Evolutionary conservation across 352 stramenopile genomes (phyloP), one percentile per base, ranked within the genome.

Genomic region (Phytophthora pseudosyringae): DNA sequence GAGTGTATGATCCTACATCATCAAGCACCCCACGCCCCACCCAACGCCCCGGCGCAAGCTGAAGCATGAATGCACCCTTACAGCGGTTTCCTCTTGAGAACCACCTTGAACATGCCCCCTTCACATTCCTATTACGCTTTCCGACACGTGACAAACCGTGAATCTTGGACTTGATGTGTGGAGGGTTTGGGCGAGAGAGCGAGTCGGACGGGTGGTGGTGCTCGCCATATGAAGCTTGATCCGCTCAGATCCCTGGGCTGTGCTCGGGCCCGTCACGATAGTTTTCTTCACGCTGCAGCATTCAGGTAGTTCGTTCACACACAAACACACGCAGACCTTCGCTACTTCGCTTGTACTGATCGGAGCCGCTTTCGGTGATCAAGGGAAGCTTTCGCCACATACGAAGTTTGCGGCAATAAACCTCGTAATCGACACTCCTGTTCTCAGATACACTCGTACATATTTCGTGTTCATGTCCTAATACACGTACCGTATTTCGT

Each of bases 41-140:
- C n/a, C n/a, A n/a, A n/a, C n/a, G n/a, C n/a, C n/a, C n/a, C n/a
- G 21, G 21, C 21, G 21, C 33, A 39, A 39, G 9, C 15, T 5
- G 33, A 39, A 39, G 33, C n/a, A n/a, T n/a, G n/a, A 39, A 21
- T 43, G 13, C 15, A 3, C 36, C 36, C 1, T 18, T 12, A 15
- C 10, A n/a, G 33, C 12, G 33, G 11, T 39, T 39, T 15, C 5
- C 33, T 39, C 16, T 40, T 28, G 28, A 40, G 28, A 15, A 26
- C 16, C 11, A 3, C 46, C 8, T 31, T 32, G 16, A 44, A 21
- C 21, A 21, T 21, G 2, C 21, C 21, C 21, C 18, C 8, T 32
- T 64, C 46, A 64, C 46, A 58, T 58, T 64, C 57, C 8, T 44
- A 59, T 59, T 65, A 53, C 46, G 46, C 41, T 45, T 46, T 65